Base-by-base conservation (phyloP, 1,139 yeast species). In the Sugiyamaella sp. region DNA sequence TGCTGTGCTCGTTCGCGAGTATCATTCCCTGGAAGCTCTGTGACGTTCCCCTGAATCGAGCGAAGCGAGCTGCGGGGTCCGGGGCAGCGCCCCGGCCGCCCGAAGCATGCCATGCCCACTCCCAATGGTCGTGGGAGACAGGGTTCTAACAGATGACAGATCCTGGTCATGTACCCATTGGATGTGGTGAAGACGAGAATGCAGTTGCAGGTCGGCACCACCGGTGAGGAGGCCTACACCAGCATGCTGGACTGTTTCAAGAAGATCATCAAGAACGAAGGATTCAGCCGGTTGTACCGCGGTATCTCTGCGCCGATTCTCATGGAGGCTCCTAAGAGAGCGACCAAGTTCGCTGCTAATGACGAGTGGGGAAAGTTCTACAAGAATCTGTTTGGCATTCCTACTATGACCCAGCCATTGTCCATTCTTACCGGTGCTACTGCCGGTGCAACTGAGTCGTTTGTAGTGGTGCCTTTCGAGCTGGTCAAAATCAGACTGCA, bases 311-410 rank as follows among this genome's bases (percentile, higher is more conserved):
- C 99, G 16, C 99, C 99, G 45, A 89, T 93, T 64, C 79, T 93
- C 67, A 93, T 93, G 99, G 99, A 93, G 71, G 99, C 99, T n/a
- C 99, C 99, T 59, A 93, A 93, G 79, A 50, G 75, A 77, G 99
- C 99, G 44, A 91, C 97, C 61, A 93, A 93, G 74, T 93, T 93
- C 69, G 98, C 98, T 52, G 97, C 98, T 59, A 93, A 95, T 70
- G 99, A 95, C 70, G 93, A 90, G 72, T 93, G 97, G 88, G 95
- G 97, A 53, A 85, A 87, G 71, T 73, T 91, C 65, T 93, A 91
- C 80, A 81, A 83, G 63, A 77, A 77, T 42, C 68, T 76, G 43
- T 91, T 93, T 71, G 96, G 90, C 46, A 80, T 86, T 50, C 71
- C 77, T 22, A 74, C 80, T 61, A 81, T 88, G 82, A 87, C 79